Conservation (phyloP, 805 yeast species). For the Nakazawaea anatomiae region DNA sequence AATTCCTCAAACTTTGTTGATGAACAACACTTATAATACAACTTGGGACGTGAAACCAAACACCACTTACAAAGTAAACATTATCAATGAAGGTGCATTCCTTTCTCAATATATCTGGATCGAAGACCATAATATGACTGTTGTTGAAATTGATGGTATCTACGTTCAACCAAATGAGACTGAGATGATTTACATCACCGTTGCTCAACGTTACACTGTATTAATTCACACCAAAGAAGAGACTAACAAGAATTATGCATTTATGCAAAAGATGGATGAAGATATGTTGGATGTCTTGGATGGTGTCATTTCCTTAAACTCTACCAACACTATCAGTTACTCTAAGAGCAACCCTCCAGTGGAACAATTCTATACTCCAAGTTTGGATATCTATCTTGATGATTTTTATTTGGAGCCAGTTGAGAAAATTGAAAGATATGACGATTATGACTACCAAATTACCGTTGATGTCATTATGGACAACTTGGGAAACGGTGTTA, state of each 20-base stretch:
- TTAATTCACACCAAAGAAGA: conserved; percentile 66
- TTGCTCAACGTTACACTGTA: conserved; percentile 88
- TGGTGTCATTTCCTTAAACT: conserved; percentile 55
- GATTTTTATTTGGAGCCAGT: conserved; percentile 74
- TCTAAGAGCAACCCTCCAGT: conserved; percentile 29
- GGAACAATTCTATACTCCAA: conserved; percentile 38
- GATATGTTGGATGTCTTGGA: conserved; percentile 80
- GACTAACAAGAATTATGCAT: conserved; percentile 63
- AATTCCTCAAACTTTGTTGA: conserved; percentile 73
- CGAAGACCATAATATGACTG: conserved; percentile 81
- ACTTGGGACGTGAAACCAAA: conserved; percentile 80
- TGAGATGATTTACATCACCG: conserved; percentile 68
- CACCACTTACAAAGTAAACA: conserved; percentile 75
- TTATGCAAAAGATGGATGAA: conserved; percentile 76
- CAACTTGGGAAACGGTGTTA: conserved; percentile 78
- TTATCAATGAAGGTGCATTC: conserved; percentile 86
- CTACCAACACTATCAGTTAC: conserved; percentile 71
- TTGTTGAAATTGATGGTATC: conserved; percentile 91
- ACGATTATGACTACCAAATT: conserved; percentile 64
- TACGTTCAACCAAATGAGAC: conserved; percentile 73
- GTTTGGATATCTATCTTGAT: conserved; percentile 52
- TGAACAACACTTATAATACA: conserved; percentile 75
- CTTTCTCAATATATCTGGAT: conserved; percentile 84
- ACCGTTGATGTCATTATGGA: conserved; percentile 78
- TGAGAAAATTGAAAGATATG: conserved; percentile 45